Conservation (phyloP, 2,329 filamentous ascomycete species). For the Pestalotiopsis sp. region DNA sequence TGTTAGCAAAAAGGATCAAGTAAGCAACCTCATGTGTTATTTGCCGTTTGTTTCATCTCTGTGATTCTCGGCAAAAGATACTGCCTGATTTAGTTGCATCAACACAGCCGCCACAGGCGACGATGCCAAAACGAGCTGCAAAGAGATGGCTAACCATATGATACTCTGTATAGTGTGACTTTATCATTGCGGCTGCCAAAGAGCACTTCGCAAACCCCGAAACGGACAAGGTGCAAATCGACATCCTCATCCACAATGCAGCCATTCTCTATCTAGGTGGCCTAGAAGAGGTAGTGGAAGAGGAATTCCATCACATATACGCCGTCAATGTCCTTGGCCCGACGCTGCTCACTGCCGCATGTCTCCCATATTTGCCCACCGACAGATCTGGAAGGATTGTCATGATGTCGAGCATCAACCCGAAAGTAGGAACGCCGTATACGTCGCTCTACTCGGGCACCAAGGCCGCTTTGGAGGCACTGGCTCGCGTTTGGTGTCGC, state of each 20-base stretch:
- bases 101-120: too few species aligned
- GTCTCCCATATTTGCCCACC: constrained; percentile 54
- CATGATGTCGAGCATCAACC: constrained; percentile 57
- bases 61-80: too few species aligned
- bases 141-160: too few species aligned
- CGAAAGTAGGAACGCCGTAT: constrained; percentile 53
- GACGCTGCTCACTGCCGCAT: constrained; percentile 56
- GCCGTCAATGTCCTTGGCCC: constrained; percentile 61
- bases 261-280: constrained; percentile 50
- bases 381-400: constrained; percentile 62
- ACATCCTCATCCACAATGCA: constrained; percentile 63
- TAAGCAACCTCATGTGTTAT: too few species aligned
- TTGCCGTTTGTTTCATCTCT: too few species aligned
- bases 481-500: constrained; percentile 64
- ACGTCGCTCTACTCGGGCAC: constrained; percentile 64
- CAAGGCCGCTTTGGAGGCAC: constrained; percentile 63
- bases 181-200: constrained; percentile 54
- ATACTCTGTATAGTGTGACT: constrained; percentile 40
- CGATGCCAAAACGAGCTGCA: too few species aligned
- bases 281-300: constrained; percentile 46
- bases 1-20: constrained; percentile 54
- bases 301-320: constrained; percentile 57
- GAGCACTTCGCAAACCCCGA: constrained; percentile 45
- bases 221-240: constrained; percentile 54
- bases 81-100: too few species aligned